phyloP scores from a whole-genome alignment of 805 yeast genomes.

The Schwanniomyces sp. region DNA sequence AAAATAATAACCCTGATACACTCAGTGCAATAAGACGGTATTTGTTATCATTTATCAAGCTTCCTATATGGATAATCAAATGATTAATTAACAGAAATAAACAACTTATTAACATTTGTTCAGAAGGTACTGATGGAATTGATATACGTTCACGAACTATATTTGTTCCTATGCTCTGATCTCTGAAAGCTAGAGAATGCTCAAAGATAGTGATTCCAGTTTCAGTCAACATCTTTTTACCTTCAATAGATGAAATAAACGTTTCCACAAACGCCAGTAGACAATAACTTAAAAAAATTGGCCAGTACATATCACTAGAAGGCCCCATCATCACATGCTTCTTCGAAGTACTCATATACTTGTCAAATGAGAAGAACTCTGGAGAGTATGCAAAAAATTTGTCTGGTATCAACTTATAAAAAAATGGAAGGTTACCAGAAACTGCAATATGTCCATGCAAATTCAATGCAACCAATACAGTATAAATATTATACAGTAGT shows the following conservation, averaged over 20 bases:
- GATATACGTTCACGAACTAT: constrained; percentile 19
- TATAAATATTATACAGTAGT: constrained; percentile 21
- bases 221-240: constrained; percentile 56
- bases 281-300: constrained; percentile 57
- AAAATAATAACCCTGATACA: constrained; percentile 52
- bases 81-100: constrained; percentile 60
- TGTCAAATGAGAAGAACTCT: constrained; percentile 14
- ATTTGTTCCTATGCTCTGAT: constrained; percentile 47
- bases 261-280: constrained; percentile 66
- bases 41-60: constrained; percentile 48
- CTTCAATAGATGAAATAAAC: constrained; percentile 57
- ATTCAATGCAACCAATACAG: constrained; percentile 32
- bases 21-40: constrained; percentile 67
- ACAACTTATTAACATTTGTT: constrained; percentile 52
- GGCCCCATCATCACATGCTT: constrained; percentile 45
- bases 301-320: constrained; percentile 55
- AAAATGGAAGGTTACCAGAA: constrained; percentile 6
- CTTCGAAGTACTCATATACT: constrained; percentile 29
- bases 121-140: constrained; percentile 43
- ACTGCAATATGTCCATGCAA: constrained; percentile 17
- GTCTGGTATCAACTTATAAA: constrained; percentile 12
- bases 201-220: constrained; percentile 74
- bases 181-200: constrained; percentile 74
- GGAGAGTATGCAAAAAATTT: constrained; percentile 24
- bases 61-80: constrained; percentile 61